These are phyloP conservation scores for Fusarium fujikuroi DNA, from an alignment of 2,329 filamentous ascomycete species.

Conservation along the genomic window DNA sequence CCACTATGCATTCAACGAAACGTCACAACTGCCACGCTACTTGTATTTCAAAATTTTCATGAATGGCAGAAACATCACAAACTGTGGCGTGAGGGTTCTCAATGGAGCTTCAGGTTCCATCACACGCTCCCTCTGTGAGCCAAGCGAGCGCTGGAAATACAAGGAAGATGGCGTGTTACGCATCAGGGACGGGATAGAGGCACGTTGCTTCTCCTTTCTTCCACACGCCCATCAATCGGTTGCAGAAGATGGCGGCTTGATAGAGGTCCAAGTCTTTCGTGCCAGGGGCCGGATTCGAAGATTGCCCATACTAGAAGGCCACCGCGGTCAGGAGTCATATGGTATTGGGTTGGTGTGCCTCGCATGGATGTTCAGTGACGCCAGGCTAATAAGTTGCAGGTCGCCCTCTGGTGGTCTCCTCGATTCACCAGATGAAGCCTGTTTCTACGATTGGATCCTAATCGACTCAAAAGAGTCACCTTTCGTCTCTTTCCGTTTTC, in stretches of 20 bases:
- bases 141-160: conserved; percentile 55
- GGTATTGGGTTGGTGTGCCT: conserved; percentile 61
- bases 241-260: conserved; percentile 65
- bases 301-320: conserved; percentile 55
- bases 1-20: conserved; percentile 56
- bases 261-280: conserved; percentile 64
- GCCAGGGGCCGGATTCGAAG: conserved; percentile 59
- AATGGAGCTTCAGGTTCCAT: conserved; percentile 52
- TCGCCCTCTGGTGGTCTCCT: conserved; percentile 64
- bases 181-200: conserved; percentile 57
- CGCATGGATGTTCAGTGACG: not conserved
- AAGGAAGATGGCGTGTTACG: conserved; percentile 49
- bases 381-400: conserved; percentile 48
- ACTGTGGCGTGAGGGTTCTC: conserved; percentile 61
- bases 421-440: conserved; percentile 60
- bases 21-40: conserved; percentile 50
- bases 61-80: conserved; percentile 63
- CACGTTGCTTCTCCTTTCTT: conserved; percentile 63
- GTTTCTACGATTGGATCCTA: conserved; percentile 64
- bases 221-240: conserved; percentile 51
- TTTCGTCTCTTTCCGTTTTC: conserved; percentile 64
- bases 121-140: conserved; percentile 61
- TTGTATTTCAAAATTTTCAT: conserved; percentile 67
- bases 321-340: conserved; percentile 60
- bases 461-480: conserved; percentile 63